Evolutionary conservation across 306 rosid genomes (phyloP), one percentile per base, ranked within the genome.

Genomic region (Cucumis melo): DNA sequence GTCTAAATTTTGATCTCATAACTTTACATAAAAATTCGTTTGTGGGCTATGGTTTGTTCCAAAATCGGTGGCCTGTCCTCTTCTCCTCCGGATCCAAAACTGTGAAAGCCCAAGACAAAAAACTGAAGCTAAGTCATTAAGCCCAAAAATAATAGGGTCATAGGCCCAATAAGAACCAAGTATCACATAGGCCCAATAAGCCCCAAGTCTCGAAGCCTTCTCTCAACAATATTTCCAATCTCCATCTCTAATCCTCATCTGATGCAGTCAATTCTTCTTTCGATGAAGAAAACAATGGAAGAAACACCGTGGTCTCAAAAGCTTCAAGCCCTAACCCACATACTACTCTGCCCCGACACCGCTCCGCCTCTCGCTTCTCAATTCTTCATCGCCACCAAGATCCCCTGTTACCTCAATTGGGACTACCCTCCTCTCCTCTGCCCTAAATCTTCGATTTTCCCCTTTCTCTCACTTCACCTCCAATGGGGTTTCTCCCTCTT

Each of bases 391-490:
- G 77, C 91, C 84, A 56, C 82, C 78, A 93, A 84, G 82, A 82
- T 89, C 76, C 97, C 97, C 10, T 87, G 89, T 81, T 91, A 89
- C 82, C 88, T 91, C 62, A 84, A 87, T 11, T 91, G 96, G 95
- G 97, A 88, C 46, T 94, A 94, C 82, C 97, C 95, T 6, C 97
- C 98, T 4, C 15, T 93, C 77, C 91, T 93, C 65, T 91, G 96
- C 83, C 23, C 84, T 36, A 79, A 88, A 46, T 42, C 58, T 51
- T 24, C 83, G 0, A 27, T 27, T 61, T 36, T 27, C 74, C 12
- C 80, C 51, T 82, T 85, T 50, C 87, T 86, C 17, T 78, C 82
- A 13, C 79, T 85, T 77, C 89, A 87, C 54, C 81, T 81, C 21
- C 83, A 34, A 76, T 94, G 94, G 96, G 78, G 71, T 19, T 46